Conservation (phyloP, 768 basidiomycete species). For the Pulveroboletus sp. region DNA sequence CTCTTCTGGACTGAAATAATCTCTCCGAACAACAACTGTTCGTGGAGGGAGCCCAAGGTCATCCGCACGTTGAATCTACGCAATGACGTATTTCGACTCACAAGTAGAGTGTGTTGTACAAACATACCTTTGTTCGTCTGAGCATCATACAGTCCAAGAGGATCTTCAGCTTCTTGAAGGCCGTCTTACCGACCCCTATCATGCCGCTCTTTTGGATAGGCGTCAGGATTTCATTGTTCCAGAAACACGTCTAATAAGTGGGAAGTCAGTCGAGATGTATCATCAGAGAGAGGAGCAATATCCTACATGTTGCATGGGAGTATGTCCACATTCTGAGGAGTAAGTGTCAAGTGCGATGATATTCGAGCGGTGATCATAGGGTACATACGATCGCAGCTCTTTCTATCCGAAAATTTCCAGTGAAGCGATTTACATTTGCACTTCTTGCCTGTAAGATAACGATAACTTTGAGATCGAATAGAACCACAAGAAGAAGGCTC, state of each 20-base stretch:
- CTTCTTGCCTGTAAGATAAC: constrained; percentile 55
- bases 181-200: constrained; percentile 67
- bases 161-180: constrained; percentile 90
- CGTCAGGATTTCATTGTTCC: constrained; percentile 94
- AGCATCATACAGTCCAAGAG: constrained; percentile 95
- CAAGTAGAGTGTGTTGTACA: background rate
- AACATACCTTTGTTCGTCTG: constrained; percentile 70
- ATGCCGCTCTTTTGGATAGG: constrained; percentile 93
- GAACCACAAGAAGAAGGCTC: constrained; percentile 22
- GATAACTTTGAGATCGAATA: background rate
- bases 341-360: background rate
- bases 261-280: constrained; percentile 5
- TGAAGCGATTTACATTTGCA: constrained; percentile 95
- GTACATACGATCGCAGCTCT: constrained; percentile 70
- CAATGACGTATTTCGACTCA: background rate
- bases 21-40: constrained; percentile 79
- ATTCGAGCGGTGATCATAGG: background rate
- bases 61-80: constrained; percentile 87
- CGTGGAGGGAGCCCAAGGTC: constrained; percentile 94
- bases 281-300: background rate
- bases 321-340: constrained; percentile 69
- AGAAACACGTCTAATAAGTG: constrained; percentile 73
- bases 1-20: constrained; percentile 95
- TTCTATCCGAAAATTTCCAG: constrained; percentile 86
- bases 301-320: constrained; percentile 76